These are phyloP conservation scores for Ustilaginoidea virens DNA, from an alignment of 2,329 filamentous ascomycete genomes.

Conservation along the genomic window DNA sequence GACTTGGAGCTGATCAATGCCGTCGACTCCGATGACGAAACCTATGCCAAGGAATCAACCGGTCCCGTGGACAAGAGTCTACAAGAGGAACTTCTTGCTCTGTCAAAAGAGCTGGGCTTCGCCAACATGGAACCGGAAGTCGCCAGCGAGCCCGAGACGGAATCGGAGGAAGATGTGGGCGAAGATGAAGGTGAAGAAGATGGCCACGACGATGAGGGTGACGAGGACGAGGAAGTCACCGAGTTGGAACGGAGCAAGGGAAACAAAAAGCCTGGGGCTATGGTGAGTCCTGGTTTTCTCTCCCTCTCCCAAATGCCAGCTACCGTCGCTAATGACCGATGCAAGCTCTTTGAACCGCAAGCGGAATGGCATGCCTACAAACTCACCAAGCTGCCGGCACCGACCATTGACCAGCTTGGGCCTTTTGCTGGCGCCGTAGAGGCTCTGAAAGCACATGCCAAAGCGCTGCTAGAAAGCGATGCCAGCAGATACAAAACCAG, in stretches of 20 bases:
- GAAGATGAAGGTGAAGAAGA: constrained; percentile 16
- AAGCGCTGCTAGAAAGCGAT: constrained; percentile 61
- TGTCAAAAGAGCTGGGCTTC: constrained; percentile 24
- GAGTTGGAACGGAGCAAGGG: constrained; percentile 10
- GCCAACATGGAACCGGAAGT: constrained; percentile 18
- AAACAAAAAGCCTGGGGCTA: constrained; percentile 14
- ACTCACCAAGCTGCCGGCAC: constrained; percentile 26
- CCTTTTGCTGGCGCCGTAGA: constrained; percentile 28
- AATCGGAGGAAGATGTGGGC: constrained; percentile 16
- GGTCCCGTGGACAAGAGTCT: constrained; percentile 25
- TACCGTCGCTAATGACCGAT: constrained; percentile 20
- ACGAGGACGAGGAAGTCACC: constrained; percentile 14
- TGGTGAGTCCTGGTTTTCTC: constrained; percentile 15
- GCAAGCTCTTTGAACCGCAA: constrained; percentile 38
- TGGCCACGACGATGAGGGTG: constrained; percentile 17
- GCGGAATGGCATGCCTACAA: constrained; percentile 39
- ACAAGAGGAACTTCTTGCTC: constrained; percentile 19
- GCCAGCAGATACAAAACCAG: constrained; percentile 59
- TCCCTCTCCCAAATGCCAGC: constrained; percentile 9
- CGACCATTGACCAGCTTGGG: constrained; percentile 27
- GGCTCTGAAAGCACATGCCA: constrained; percentile 52
- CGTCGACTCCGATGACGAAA: constrained; percentile 26
- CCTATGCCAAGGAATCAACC: constrained; percentile 14
- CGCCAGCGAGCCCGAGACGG: constrained; percentile 21
- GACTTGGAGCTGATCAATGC: constrained; percentile 47